phyloP scores from a whole-genome alignment of 495 filamentous ascomycete genomes.

The Daldinia vernicosa region DNA sequence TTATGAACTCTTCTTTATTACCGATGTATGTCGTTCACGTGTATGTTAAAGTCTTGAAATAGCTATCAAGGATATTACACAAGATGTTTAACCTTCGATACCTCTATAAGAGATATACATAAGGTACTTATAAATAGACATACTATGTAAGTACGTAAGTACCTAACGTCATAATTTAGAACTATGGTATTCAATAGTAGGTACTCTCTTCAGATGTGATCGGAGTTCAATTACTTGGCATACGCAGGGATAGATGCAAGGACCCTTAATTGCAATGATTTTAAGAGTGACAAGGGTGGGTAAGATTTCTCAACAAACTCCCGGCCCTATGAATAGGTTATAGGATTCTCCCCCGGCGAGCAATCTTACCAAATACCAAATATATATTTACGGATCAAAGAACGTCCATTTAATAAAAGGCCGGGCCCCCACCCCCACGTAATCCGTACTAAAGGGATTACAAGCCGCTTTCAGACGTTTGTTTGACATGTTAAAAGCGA shows the following conservation, averaged over 20 bases:
- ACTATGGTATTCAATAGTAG: neutral
- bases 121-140: too few relatives aligned
- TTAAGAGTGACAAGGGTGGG: neutral
- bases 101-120: neutral
- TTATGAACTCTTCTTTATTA: too few relatives aligned
- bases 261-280: neutral
- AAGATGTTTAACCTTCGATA: too few relatives aligned
- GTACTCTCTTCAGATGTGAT: neutral
- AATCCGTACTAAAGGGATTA: neutral
- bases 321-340: neutral
- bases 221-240: neutral
- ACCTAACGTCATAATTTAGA: conserved; percentile 2
- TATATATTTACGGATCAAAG: neutral
- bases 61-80: too few relatives aligned
- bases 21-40: too few relatives aligned
- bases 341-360: neutral
- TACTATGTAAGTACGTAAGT: neutral
- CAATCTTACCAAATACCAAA: neutral
- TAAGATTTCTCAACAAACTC: neutral
- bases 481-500: neutral
- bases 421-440: neutral
- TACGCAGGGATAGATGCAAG: neutral
- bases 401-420: neutral
- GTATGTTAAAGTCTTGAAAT: too few relatives aligned
- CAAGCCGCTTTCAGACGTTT: neutral